Conservation (phyloP, 768 basidiomycete species). For the Rhodotorula taiwanensis region DNA sequence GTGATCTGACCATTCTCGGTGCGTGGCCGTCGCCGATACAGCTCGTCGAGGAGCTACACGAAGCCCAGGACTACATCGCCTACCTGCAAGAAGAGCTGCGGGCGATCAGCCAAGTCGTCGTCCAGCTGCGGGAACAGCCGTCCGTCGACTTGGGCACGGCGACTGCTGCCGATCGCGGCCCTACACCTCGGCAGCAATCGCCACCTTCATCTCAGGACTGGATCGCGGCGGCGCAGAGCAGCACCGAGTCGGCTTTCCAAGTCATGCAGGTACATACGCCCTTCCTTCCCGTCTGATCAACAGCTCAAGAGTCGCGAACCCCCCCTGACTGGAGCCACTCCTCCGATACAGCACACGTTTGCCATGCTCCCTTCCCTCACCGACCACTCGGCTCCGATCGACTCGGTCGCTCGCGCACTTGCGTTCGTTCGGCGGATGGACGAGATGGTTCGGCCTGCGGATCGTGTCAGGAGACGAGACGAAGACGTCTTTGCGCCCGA, state of each 20-base stretch:
- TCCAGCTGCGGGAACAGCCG: not conserved
- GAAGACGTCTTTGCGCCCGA: constrained; percentile 9
- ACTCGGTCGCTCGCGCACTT: constrained; percentile 6
- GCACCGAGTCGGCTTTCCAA: not conserved
- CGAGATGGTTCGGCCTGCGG: not conserved
- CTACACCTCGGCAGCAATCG: too few species aligned
- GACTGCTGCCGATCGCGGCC: not conserved
- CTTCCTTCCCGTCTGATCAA: too few species aligned
- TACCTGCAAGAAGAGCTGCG: constrained; percentile 15
- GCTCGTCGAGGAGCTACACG: constrained; percentile 14
- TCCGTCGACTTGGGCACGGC: not conserved
- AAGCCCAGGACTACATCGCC: constrained; percentile 20
- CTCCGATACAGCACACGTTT: constrained; percentile 3
- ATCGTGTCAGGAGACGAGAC: not conserved
- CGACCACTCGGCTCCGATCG: not conserved
- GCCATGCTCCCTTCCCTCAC: constrained; percentile 12
- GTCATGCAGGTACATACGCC: not conserved
- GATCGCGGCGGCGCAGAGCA: not conserved
- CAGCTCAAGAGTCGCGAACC: too few species aligned
- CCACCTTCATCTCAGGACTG: too few species aligned
- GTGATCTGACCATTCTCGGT: not conserved
- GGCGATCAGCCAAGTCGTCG: constrained; percentile 1
- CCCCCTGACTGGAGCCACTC: not conserved
- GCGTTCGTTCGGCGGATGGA: constrained; percentile 4
- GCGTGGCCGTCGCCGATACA: too few species aligned